Evolutionary conservation across 2,329 filamentous ascomycete genomes (phyloP).

Genomic region (Gnomoniopsis sp.): DNA sequence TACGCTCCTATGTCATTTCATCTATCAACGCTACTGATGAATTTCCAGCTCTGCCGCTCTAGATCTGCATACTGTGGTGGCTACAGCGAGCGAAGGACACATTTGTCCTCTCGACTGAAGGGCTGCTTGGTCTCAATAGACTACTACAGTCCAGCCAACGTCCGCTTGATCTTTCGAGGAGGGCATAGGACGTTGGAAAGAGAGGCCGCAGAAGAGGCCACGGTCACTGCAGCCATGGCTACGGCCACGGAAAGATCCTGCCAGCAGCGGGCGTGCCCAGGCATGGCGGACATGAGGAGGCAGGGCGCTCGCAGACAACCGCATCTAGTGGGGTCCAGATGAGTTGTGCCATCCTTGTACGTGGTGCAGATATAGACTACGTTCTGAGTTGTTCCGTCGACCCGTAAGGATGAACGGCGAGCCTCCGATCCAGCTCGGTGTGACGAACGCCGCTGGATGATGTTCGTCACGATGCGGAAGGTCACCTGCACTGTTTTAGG

Average conservation of each 20-base stretch:
- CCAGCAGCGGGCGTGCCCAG: background rate
- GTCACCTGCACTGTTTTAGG: background rate
- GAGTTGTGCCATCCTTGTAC: background rate
- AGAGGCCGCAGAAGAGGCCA: background rate
- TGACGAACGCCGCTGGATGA: background rate
- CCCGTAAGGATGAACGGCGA: background rate
- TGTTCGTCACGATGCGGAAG: background rate
- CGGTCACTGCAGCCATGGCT: background rate
- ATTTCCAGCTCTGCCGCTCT: too few relatives aligned
- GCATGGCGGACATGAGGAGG: background rate
- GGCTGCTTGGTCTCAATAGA: background rate
- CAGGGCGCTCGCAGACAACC: background rate
- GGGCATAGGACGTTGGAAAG: too few relatives aligned
- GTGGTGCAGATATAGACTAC: background rate
- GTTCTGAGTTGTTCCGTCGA: background rate
- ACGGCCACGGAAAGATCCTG: background rate
- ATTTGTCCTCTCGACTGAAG: background rate
- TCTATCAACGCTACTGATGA: too few relatives aligned
- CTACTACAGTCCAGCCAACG: background rate
- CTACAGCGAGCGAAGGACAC: background rate
- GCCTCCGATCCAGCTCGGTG: background rate
- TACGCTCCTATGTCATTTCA: too few relatives aligned
- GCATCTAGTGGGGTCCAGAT: background rate
- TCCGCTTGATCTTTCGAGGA: background rate
- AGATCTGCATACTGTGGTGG: too few relatives aligned